Conservation (phyloP, 1,284 basidiomycete species). For the Moesziomyces sp. region DNA sequence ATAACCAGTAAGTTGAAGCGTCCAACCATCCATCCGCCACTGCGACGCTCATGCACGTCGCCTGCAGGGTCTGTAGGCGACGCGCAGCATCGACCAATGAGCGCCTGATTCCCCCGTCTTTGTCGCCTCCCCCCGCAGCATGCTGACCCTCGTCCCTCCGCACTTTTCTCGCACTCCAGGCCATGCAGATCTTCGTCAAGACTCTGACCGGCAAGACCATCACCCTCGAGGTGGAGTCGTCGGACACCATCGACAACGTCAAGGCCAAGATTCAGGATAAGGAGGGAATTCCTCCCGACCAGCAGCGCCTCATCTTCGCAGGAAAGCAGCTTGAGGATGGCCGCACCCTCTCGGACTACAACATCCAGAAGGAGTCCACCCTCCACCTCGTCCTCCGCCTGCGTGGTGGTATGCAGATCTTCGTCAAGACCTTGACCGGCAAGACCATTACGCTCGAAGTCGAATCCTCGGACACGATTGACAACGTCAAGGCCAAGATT, state of each 20-base stretch:
- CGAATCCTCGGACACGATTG: slow-evolving; percentile 89
- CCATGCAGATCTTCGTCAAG: slow-evolving; percentile 56
- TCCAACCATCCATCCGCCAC: slow-evolving; percentile 26
- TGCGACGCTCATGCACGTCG: slow-evolving; percentile 16
- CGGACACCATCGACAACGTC: slow-evolving; percentile 92
- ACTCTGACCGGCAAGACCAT: slow-evolving; percentile 94
- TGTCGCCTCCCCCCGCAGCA: not conserved
- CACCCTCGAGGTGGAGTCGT: slow-evolving; percentile 86
- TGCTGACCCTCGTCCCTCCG: slow-evolving; percentile 2
- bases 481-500: slow-evolving; percentile 74
- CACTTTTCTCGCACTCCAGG: slow-evolving; percentile 4
- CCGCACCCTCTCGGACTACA: slow-evolving; percentile 70
- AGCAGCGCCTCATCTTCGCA: slow-evolving; percentile 70
- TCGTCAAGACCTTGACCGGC: slow-evolving; percentile 82
- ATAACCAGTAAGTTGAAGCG: slow-evolving; percentile 32
- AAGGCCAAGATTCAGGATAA: slow-evolving; percentile 67
- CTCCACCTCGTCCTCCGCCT: slow-evolving; percentile 63
- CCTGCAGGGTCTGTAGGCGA: slow-evolving; percentile 25
- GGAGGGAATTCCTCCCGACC: slow-evolving; percentile 69
- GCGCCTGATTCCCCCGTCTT: not conserved
- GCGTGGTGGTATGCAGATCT: slow-evolving; percentile 67
- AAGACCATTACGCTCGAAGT: slow-evolving; percentile 96
- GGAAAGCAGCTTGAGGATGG: slow-evolving; percentile 71
- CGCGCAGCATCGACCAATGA: slow-evolving; percentile 22
- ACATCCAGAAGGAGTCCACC: slow-evolving; percentile 67